Evolutionary conservation across 148 eudicot genomes (phyloP).

Genomic region (Cornus kousa): DNA sequence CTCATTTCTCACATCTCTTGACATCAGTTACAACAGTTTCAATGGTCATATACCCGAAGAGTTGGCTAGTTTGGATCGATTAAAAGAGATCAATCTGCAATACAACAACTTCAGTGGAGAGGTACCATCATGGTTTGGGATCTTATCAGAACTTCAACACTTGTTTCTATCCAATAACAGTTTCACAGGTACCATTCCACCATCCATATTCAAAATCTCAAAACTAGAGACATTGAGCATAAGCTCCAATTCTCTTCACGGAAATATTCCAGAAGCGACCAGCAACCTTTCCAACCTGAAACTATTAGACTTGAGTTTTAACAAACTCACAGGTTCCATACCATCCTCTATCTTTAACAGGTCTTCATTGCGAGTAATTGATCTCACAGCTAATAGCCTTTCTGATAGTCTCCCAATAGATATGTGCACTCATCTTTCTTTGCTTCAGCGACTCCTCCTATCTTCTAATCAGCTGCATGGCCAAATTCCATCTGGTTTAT

Average conservation of each 20-base stretch:
- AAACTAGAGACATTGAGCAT: background rate
- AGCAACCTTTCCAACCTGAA: constrained; percentile 13
- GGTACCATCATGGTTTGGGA: background rate
- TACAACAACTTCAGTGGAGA: background rate
- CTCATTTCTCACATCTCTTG: background rate
- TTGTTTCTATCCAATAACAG: background rate
- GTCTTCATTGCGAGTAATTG: constrained; percentile 9
- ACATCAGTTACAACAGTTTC: background rate
- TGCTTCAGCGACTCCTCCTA: constrained; percentile 14
- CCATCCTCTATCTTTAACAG: constrained; percentile 12
- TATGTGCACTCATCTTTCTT: background rate
- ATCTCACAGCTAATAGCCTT: constrained; percentile 13
- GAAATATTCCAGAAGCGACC: constrained; percentile 18
- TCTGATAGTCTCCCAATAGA: constrained; percentile 16
- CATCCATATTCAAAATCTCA: background rate
- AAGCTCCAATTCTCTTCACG: background rate
- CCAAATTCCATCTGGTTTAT: background rate
- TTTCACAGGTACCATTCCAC: background rate
- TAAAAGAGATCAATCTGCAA: background rate
- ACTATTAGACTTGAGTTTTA: constrained; percentile 9
- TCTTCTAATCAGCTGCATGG: constrained; percentile 11
- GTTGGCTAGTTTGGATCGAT: background rate
- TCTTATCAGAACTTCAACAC: background rate
- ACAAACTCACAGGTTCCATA: constrained; percentile 17
- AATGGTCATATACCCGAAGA: background rate